These are phyloP conservation scores for Stemphylium beticola DNA, from an alignment of 2,329 filamentous ascomycete genomes.

Conservation along the genomic window DNA sequence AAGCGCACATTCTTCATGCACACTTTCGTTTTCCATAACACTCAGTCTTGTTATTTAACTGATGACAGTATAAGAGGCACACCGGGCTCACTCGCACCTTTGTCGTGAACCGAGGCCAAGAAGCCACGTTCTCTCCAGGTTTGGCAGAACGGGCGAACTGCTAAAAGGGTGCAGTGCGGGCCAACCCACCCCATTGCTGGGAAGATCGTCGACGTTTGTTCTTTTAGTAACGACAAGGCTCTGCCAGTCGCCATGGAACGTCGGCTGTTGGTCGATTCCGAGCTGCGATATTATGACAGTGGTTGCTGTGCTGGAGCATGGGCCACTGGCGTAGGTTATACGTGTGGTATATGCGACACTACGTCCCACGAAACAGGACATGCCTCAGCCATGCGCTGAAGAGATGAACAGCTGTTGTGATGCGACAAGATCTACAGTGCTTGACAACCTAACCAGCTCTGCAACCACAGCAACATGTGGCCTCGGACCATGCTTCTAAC, in stretches of 20 bases:
- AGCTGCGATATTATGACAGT: conserved; percentile 3
- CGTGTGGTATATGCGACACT: neutral
- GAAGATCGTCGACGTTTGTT: conserved; percentile 1
- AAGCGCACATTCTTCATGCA: neutral
- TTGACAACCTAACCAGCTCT: too few species aligned
- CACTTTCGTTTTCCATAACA: neutral
- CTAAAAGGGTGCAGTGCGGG: conserved; percentile 1
- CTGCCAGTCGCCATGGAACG: conserved; percentile 15
- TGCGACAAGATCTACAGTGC: too few species aligned
- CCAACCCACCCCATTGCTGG: conserved; percentile 1
- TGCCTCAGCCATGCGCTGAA: neutral
- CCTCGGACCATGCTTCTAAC: too few species aligned
- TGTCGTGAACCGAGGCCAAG: conserved; percentile 5
- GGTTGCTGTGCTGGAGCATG: conserved; percentile 2
- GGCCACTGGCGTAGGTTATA: neutral
- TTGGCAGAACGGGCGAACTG: neutral
- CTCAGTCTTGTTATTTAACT: conserved; percentile 5
- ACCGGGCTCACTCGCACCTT: conserved; percentile 5
- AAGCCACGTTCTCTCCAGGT: conserved; percentile 1
- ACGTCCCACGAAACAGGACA: neutral
- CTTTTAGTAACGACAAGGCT: conserved; percentile 4
- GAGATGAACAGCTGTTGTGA: too few species aligned
- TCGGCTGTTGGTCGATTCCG: conserved; percentile 15
- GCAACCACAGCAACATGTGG: too few species aligned
- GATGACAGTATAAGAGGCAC: conserved; percentile 15